phyloP scores from a whole-genome alignment of 2,329 filamentous ascomycete species.

The Malbranchea cinnamomea region DNA sequence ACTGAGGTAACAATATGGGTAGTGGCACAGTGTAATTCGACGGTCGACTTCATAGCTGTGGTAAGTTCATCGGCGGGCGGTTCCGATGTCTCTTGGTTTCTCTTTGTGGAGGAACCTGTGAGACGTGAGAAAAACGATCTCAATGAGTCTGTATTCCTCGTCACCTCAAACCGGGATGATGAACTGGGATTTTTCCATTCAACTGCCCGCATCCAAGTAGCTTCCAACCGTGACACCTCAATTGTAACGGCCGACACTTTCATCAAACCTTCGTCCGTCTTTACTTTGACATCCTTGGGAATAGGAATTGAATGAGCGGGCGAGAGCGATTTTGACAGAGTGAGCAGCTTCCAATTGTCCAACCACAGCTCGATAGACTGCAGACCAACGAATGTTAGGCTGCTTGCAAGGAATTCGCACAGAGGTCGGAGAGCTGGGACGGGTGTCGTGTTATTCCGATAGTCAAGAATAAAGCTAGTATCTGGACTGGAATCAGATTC shows the following conservation, averaged over 20 bases:
- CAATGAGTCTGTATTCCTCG: constrained; percentile 42
- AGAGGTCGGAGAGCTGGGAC: constrained; percentile 75
- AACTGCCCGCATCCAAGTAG: constrained; percentile 72
- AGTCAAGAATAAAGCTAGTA: constrained; percentile 90
- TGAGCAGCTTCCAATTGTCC: constrained; percentile 69
- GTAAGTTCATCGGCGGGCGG: constrained; percentile 58
- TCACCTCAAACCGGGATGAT: constrained; percentile 22
- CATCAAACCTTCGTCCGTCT: constrained; percentile 80
- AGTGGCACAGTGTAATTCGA: constrained; percentile 79
- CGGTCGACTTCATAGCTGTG: constrained; percentile 55
- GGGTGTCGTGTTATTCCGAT: constrained; percentile 75
- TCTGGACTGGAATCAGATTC: constrained; percentile 50
- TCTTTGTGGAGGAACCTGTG: constrained; percentile 42
- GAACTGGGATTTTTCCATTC: constrained; percentile 57
- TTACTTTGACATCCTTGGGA: constrained; percentile 64
- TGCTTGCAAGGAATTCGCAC: constrained; percentile 84
- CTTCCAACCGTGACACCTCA: constrained; percentile 84
- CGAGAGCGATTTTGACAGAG: constrained; percentile 70
- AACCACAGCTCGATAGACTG: constrained; percentile 80
- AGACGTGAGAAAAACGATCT: constrained; percentile 68
- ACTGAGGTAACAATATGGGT: constrained; percentile 69
- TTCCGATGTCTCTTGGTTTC: constrained; percentile 23
- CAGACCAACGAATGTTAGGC: constrained; percentile 85
- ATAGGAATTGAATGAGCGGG: constrained; percentile 58
- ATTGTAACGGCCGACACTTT: constrained; percentile 65